phyloP scores from a whole-genome alignment of 139 green algal genomes.

The Haematococcus lacustris region DNA sequence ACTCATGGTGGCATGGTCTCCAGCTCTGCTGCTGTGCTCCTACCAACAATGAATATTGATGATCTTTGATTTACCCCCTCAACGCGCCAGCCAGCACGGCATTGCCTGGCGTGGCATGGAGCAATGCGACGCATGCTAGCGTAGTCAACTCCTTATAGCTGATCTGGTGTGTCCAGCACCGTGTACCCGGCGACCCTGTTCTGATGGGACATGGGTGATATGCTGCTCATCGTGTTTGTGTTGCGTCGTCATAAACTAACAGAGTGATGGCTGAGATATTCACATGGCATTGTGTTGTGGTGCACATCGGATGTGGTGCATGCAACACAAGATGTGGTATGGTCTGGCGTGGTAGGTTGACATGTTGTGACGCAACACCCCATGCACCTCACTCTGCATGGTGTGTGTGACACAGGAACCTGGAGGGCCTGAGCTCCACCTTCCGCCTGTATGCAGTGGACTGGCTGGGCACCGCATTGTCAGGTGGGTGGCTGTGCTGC shows the following conservation, averaged over 20 bases:
- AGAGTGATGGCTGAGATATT: background rate
- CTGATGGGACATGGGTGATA: too few species aligned
- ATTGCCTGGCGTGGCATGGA: too few species aligned
- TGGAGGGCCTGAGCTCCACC: constrained; percentile 37
- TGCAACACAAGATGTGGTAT: background rate
- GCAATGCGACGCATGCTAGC: too few species aligned
- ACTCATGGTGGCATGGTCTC: background rate
- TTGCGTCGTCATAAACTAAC: background rate
- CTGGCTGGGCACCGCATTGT: constrained; percentile 78
- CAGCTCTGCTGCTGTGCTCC: too few species aligned
- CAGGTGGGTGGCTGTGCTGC: constrained; percentile 22
- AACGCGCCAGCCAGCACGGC: too few species aligned
- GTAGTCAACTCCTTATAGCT: too few species aligned
- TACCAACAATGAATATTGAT: too few species aligned
- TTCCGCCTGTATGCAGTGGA: constrained; percentile 62
- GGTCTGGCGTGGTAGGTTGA: background rate
- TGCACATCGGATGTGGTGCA: background rate
- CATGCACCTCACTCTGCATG: background rate
- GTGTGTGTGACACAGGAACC: constrained; percentile 45
- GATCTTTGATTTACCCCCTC: too few species aligned
- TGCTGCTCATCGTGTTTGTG: background rate
- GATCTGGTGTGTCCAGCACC: too few species aligned
- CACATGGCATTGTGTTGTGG: background rate
- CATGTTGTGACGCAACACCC: background rate
- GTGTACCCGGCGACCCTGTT: too few species aligned